Base-by-base conservation (phyloP, 352 stramenopile species). In the Halophytophthora polymorphica region DNA sequence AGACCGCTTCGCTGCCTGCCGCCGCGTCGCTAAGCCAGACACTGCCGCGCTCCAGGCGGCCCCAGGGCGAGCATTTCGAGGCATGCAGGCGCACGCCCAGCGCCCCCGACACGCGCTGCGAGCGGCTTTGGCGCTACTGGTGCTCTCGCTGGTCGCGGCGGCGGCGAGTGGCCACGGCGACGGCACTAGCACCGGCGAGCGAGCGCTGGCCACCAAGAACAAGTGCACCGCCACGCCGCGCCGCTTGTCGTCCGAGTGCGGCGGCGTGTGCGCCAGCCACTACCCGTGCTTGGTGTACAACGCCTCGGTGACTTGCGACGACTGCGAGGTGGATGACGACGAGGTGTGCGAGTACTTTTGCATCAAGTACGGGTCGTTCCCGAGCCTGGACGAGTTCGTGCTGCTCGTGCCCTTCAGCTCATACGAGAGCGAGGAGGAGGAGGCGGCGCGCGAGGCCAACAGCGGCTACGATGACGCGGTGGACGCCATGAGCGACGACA, bases 391-490 rank as follows among this genome's bases (percentile, higher is more conserved):
- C 41, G 17, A 5, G 15, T 25, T 49, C 43, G 8, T 39, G 15
- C 25, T 49, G 14, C 38, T 39, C 43, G 43, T 49, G 2, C 23
- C 23, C 43, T 49, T 49, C 43, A 25, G 43, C 6, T 5, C 28
- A 13, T 49, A 49, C 43, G 43, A 39, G 43, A 49, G 43, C 43
- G 43, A 49, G 15, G 43, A 49, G 43, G 43, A 49, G 43, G 17
- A 17, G 43, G 43, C 43, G 14, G 43, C 43, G 28, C 43, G 43
- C 15, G 43, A 12, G 13, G 25, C 12, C 43, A 25, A 49, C 28
- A 49, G 43, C 25, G 28, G 7, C 5, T 49, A 49, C 28, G 43
- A 49, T 25, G 21, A 22, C 43, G 28, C 37, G 43, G 15, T 49
- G 25, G n/a, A 15, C 28, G 31, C 12, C 28, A 17, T 39, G 25